Base-by-base conservation (phyloP, 1,284 basidiomycete species). In the Cutaneotrichosporon cavernicola region DNA sequence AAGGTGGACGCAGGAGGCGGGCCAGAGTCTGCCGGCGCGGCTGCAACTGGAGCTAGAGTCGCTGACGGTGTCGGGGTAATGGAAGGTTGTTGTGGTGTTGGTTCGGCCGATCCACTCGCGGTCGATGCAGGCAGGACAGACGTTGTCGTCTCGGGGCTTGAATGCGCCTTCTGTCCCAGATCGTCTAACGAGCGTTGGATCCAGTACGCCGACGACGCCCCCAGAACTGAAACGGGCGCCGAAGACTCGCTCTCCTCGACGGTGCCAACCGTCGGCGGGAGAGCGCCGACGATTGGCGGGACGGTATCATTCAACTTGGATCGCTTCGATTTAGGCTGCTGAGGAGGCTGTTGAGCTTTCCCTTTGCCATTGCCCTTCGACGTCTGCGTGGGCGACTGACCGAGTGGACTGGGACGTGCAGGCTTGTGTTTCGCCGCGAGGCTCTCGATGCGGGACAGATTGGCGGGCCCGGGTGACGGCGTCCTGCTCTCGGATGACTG, bases 331-430 rank as follows among this genome's bases (percentile, higher is more conserved):
- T 16, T 13, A 13, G 40, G 40, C 40, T 43, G 40, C 40, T 43
- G 11, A 13, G 18, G 16, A 46, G 50, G n/a, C 10, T 40, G 16
- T 3, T 26, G 26, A 6, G 43, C 32, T 10, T n/a, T 38, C 1
- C 52, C 49, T 36, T 43, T 52, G 31, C 30, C 18, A 1, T 18
- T 56, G 34, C 21, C 14, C 56, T 40, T 57, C 31, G 61, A 32
- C 10, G 26, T 61, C 11, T 5, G 58, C 62, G 9, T 60, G 4
- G 68, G 56, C 2, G 66, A 49, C 36, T 69, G 67, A 11, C 68
- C 63, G 4, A 74, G 57, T 1, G 73, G 73, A 47, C 71, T 73
- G 8, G 73, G 73, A 14, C 64, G 68, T 10, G 53, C 57, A 13
- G 73, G 73, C 49, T 70, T 72, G 67, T 71, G 73, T 56, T 60